Evolutionary conservation across 2,329 filamentous ascomycete genomes (phyloP).

Genomic region (Dendryphion nanum): DNA sequence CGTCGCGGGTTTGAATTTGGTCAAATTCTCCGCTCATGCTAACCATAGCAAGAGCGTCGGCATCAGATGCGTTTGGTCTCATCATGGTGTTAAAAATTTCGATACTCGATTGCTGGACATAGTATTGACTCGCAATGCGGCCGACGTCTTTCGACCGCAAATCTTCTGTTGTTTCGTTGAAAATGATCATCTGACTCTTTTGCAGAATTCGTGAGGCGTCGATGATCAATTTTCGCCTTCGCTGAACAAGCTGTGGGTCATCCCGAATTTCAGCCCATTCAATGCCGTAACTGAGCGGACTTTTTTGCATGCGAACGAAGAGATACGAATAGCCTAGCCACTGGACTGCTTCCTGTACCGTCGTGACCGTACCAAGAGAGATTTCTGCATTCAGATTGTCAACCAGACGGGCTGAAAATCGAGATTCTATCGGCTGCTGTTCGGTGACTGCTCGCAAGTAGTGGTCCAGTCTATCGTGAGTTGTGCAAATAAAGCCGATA

Average conservation of each 20-base stretch:
- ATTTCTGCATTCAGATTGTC: conserved; percentile 98
- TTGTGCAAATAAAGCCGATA: conserved; percentile 97
- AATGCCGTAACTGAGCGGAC: conserved; percentile 89
- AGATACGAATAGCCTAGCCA: conserved; percentile 98
- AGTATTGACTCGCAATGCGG: conserved; percentile 94
- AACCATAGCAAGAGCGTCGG: conserved; percentile 93
- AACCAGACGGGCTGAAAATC: conserved; percentile 87
- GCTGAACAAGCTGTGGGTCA: conserved; percentile 82
- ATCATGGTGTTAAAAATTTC: conserved; percentile 97
- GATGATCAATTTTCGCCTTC: conserved; percentile 80
- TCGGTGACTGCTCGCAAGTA: conserved; percentile 92
- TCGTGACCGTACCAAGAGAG: conserved; percentile 89
- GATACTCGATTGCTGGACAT: conserved; percentile 89
- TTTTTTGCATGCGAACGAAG: conserved; percentile 93
- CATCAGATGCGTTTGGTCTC: conserved; percentile 79
- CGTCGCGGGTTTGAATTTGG: conserved; percentile 91
- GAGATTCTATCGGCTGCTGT: conserved; percentile 96
- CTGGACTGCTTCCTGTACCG: conserved; percentile 86
- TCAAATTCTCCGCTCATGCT: conserved; percentile 98
- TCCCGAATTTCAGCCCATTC: conserved; percentile 89
- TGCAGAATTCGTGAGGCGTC: conserved; percentile 85
- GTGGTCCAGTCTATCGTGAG: conserved; percentile 86
- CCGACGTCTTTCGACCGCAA: conserved; percentile 92
- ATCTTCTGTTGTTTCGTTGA: conserved; percentile 91
- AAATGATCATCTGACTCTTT: conserved; percentile 97